A percentile compares a stretch with the other conserved stretches of the same genome.
phyloP scores from a whole-genome alignment of 1,284 basidiomycete species.

The Ustilago nuda region DNA sequence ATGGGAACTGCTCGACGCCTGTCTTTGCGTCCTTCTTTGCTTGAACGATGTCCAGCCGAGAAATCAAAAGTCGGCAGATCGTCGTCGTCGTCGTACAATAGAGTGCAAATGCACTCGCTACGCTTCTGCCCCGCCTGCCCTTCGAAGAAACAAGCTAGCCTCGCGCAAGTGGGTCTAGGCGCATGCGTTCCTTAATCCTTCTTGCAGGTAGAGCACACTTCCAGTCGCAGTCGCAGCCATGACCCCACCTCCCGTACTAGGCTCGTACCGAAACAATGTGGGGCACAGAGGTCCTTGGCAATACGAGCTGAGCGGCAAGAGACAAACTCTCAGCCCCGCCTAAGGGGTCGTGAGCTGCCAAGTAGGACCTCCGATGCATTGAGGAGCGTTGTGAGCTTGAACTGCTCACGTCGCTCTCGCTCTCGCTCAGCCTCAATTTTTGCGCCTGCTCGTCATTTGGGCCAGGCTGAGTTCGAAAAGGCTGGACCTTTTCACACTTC shows the following conservation, averaged over 20 bases:
- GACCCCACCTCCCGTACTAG: neutral
- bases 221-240: neutral
- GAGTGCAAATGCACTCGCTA: neutral
- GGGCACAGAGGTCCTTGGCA: neutral
- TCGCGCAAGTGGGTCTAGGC: neutral
- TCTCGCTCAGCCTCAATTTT: neutral
- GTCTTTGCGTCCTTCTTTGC: neutral
- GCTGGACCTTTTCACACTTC: slow-evolving; percentile 10
- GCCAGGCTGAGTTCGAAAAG: slow-evolving; percentile 30
- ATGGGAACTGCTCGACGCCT: neutral
- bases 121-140: neutral
- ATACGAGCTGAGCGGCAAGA: neutral
- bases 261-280: neutral
- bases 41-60: slow-evolving; percentile 5
- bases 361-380: slow-evolving; percentile 2
- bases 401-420: slow-evolving; percentile 5
- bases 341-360: neutral
- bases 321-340: slow-evolving; percentile 5
- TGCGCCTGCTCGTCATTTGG: slow-evolving; percentile 5
- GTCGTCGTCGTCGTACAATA: neutral
- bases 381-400: neutral
- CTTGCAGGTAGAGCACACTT: neutral
- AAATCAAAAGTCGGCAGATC: slow-evolving; percentile 4
- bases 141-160: neutral
- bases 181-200: neutral